phyloP scores from a whole-genome alignment of 495 filamentous ascomycete species.

The Corynascus novoguineensis region DNA sequence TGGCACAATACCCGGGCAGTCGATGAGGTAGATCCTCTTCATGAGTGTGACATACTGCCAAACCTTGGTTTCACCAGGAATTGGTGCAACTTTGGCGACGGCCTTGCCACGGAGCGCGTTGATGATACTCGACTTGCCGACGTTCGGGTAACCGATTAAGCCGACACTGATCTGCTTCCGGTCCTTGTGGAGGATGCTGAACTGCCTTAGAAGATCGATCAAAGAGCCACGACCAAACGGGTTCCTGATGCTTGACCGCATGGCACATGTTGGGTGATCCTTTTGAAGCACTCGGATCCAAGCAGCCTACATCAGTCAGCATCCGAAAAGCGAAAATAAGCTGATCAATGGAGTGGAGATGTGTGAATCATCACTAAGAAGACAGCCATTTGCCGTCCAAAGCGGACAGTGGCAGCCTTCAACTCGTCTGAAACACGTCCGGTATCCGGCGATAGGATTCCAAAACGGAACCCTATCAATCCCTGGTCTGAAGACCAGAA shows the following conservation, averaged over 20 bases:
- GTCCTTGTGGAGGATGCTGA: conserved; percentile 81
- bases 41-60: conserved; percentile 91
- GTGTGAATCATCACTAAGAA: conserved; percentile 99
- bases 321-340: conserved; percentile 11
- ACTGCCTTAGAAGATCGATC: conserved; percentile 77
- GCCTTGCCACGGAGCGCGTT: conserved; percentile 89
- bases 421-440: conserved; percentile 70
- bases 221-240: conserved; percentile 65
- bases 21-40: conserved; percentile 95
- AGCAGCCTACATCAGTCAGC: conserved; percentile 27
- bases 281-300: conserved; percentile 38
- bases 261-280: conserved; percentile 87
- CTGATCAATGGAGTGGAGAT: conserved; percentile 40
- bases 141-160: conserved; percentile 68
- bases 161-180: conserved; percentile 90
- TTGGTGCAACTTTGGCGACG: conserved; percentile 89
- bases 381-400: conserved; percentile 55
- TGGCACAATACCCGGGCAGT: conserved; percentile 93
- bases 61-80: conserved; percentile 92
- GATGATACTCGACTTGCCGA: conserved; percentile 89
- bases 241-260: conserved; percentile 89
- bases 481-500: conserved; percentile 51
- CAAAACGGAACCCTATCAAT: conserved; percentile 84
- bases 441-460: conserved; percentile 64
- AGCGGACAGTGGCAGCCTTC: conserved; percentile 55